Evolutionary conservation across 495 filamentous ascomycete genomes (phyloP), one percentile per base, ranked within the genome.

Genomic region (Aspergillus kassunensis): DNA sequence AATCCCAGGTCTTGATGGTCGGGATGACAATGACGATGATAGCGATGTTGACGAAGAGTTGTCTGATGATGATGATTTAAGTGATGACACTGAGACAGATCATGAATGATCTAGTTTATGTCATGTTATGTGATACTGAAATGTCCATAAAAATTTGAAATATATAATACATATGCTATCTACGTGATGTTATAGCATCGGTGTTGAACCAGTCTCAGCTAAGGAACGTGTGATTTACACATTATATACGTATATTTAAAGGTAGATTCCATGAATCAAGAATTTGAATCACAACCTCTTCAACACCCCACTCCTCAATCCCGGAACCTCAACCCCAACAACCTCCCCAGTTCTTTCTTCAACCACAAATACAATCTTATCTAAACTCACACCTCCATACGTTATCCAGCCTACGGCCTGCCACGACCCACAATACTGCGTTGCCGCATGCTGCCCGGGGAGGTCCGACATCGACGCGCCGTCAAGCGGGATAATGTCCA

Each of bases 1-100:
- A 8, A 82, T 95, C 15, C 83, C 87, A 1, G 87, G 91, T 2
- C 66, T 95, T 6, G 76, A 79, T 47, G 82, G 82, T 9, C 80
- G 78, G 3, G 77, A 82, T 10, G 79, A 82, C 6, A 81, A 80
- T 7, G 71, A 74, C 43, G 70, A 65, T 40, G 69, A 63, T 40
- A 68, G 59, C 25, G 69, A 56, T 4, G 66, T 70, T 20, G 67
- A 67, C 29, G 62, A 63, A 23, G 58, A 63, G 25, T 57, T 41
- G 2, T 62, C 63, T 5, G 54, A 49, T 36, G 56, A 59, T 25
- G 64, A 65, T 6, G 65, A 63, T 19, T 56, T 68, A 39, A 64
- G 70, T 30, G 68, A 67, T 43, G 58, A 39, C 24, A 70, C 70
- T 0, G 70, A 58, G 27, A 73, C 71, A 13, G 73, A 76, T 46